Percentiles rank a stretch among this genome's conserved stretches.
Evolutionary conservation across 2,329 filamentous ascomycete genomes (phyloP).

Genomic region (Hirsutella minnesotensis): DNA sequence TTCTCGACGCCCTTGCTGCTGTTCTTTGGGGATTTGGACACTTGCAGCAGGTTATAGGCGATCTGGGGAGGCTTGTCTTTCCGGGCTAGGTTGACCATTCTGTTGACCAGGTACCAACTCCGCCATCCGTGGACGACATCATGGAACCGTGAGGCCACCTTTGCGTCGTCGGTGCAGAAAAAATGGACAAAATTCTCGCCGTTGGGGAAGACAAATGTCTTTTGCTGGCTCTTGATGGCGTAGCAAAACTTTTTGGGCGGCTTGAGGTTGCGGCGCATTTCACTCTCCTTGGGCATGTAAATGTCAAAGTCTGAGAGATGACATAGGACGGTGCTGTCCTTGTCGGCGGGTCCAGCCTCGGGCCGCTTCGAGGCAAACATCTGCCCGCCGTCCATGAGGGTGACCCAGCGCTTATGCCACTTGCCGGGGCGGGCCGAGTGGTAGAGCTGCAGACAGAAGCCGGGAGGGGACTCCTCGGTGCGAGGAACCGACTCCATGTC

Average conservation of each 20-base stretch:
- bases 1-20: slow-evolving; percentile 5
- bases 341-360: slow-evolving; percentile 44
- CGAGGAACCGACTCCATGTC: slow-evolving; percentile 52
- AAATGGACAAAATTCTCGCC: slow-evolving; percentile 86
- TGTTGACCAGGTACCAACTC: slow-evolving; percentile 80
- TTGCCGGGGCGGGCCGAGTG: slow-evolving; percentile 73
- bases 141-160: slow-evolving; percentile 57
- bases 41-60: slow-evolving; percentile 1
- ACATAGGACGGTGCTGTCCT: slow-evolving; percentile 61
- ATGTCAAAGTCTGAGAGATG: slow-evolving; percentile 90
- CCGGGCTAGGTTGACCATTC: slow-evolving; percentile 40
- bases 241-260: slow-evolving; percentile 79
- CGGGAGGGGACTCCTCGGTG: slow-evolving; percentile 45
- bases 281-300: slow-evolving; percentile 61
- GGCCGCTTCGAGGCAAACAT: slow-evolving; percentile 58
- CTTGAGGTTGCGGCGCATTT: slow-evolving; percentile 59
- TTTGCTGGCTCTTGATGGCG: slow-evolving; percentile 86
- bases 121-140: slow-evolving; percentile 68
- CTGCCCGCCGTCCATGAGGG: slow-evolving; percentile 63
- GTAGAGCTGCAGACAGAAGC: slow-evolving; percentile 60
- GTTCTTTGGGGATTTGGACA: not conserved
- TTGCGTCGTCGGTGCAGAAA: slow-evolving; percentile 67
- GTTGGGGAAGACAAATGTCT: slow-evolving; percentile 69
- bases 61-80: slow-evolving; percentile 13
- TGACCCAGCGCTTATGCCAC: slow-evolving; percentile 80